Percentiles rank a stretch among this genome's conserved stretches.
These are phyloP conservation scores for Tylopilus rubrobrunneus DNA, from an alignment of 768 basidiomycete species.

Conservation along the genomic window DNA sequence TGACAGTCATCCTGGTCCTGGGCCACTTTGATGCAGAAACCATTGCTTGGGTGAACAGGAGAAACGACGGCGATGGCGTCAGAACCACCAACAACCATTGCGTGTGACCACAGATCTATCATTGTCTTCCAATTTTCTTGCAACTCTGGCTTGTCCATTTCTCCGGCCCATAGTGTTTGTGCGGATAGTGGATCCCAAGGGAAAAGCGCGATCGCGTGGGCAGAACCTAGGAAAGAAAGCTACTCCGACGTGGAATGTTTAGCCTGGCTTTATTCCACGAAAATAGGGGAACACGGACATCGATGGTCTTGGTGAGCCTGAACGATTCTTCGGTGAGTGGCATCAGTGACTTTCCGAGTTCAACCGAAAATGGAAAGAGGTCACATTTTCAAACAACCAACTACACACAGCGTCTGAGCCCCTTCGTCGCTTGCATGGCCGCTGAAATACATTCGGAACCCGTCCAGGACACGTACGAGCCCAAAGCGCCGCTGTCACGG, in stretches of 20 bases:
- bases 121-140: constrained; percentile 42
- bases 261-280: constrained; percentile 3
- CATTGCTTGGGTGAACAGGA: constrained; percentile 15
- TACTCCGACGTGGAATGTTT: constrained; percentile 6
- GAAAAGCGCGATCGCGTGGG: constrained; percentile 44
- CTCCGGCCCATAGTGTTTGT: constrained; percentile 37
- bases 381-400: not conserved
- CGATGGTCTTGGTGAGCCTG: constrained; percentile 38
- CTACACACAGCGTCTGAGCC: not conserved
- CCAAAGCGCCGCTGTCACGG: constrained; percentile 53
- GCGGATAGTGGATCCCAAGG: constrained; percentile 38
- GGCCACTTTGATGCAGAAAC: constrained; percentile 36
- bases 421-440: constrained; percentile 17
- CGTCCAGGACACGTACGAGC: constrained; percentile 34
- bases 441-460: constrained; percentile 16
- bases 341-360: constrained; percentile 2
- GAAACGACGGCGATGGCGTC: constrained; percentile 37
- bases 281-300: constrained; percentile 37
- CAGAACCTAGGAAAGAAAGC: constrained; percentile 33
- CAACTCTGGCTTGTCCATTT: constrained; percentile 29
- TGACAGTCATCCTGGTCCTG: constrained; percentile 4
- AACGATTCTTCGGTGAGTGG: constrained; percentile 23
- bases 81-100: constrained; percentile 46
- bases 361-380: not conserved
- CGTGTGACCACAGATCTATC: constrained; percentile 46